Evolutionary conservation across 2,329 filamentous ascomycete genomes (phyloP).

Genomic region (Fusarium humuli): DNA sequence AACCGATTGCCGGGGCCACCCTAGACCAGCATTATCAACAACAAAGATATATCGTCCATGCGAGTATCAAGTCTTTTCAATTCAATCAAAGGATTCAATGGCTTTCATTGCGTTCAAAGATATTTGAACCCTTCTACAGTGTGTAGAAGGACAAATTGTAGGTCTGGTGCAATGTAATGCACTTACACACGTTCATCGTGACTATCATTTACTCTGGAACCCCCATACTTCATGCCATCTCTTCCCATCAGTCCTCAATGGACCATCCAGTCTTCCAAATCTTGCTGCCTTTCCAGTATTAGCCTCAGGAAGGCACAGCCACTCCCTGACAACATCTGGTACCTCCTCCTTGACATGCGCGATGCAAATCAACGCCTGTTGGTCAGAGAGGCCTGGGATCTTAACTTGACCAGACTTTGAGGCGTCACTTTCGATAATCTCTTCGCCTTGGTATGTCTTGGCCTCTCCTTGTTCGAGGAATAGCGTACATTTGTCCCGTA

Average conservation of each 20-base stretch:
- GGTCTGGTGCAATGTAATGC: too few species aligned
- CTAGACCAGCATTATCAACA: conserved; percentile 1
- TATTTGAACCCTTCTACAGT: too few species aligned
- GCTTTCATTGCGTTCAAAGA: too few species aligned
- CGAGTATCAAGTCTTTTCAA: neutral
- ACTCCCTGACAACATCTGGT: conserved; percentile 83
- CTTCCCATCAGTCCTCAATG: conserved; percentile 66
- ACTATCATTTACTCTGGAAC: conserved; percentile 30
- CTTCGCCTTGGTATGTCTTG: conserved; percentile 54
- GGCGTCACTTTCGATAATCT: conserved; percentile 61
- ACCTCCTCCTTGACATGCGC: conserved; percentile 93
- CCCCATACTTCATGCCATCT: conserved; percentile 77
- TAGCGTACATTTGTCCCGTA: conserved; percentile 86
- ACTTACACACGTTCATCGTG: neutral
- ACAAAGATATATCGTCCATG: neutral
- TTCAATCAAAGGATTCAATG: neutral
- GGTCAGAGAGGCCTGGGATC: conserved; percentile 71
- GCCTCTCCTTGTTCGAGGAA: conserved; percentile 78
- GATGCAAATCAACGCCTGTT: conserved; percentile 90
- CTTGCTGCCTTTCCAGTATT: conserved; percentile 71
- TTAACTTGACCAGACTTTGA: conserved; percentile 59
- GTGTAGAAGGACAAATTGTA: too few species aligned
- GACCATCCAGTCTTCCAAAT: conserved; percentile 72
- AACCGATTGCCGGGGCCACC: conserved; percentile 31
- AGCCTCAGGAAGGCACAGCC: conserved; percentile 85